phyloP scores from a whole-genome alignment of 2,329 filamentous ascomycete species.

The Ramularia collo-cygni region DNA sequence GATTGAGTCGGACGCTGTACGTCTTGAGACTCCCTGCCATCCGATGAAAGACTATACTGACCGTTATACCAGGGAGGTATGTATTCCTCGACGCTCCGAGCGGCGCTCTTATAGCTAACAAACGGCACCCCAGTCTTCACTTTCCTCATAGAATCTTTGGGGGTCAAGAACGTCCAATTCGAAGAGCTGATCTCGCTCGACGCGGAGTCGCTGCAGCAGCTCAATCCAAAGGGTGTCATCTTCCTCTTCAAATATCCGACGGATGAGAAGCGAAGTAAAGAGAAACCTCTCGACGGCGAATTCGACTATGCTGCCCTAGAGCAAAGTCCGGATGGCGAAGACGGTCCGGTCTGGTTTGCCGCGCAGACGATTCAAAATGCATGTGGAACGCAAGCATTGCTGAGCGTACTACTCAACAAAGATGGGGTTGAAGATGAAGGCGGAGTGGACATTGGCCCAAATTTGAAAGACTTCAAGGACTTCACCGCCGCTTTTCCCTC shows the following conservation, averaged over 20 bases:
- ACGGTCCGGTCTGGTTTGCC: conserved; percentile 73
- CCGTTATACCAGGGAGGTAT: not conserved
- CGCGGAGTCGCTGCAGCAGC: conserved; percentile 60
- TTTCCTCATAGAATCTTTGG: conserved; percentile 85
- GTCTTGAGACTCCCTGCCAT: conserved; percentile 27
- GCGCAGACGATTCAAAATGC: conserved; percentile 98
- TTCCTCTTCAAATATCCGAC: conserved; percentile 97
- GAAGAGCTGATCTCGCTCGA: conserved; percentile 93
- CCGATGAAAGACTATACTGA: conserved; percentile 3
- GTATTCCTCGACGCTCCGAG: too few species aligned
- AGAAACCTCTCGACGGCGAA: conserved; percentile 68
- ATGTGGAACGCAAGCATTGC: conserved; percentile 89
- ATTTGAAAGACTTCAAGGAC: conserved; percentile 72
- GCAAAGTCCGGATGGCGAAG: conserved; percentile 15
- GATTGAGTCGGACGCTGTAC: conserved; percentile 92
- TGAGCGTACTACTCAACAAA: conserved; percentile 87
- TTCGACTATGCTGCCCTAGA: conserved; percentile 67
- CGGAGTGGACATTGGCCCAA: conserved; percentile 63
- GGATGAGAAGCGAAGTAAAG: conserved; percentile 52
- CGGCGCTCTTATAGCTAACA: too few species aligned
- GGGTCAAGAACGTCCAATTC: conserved; percentile 89
- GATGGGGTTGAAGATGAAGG: conserved; percentile 26
- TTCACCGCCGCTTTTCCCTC: conserved; percentile 78
- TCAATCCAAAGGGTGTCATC: conserved; percentile 66
- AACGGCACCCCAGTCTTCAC: conserved; percentile 82